A percentile compares a stretch with the other conserved stretches of the same genome.
phyloP scores from a whole-genome alignment of 371 early-diverging fungal species.

The Nematocida sp. region DNA sequence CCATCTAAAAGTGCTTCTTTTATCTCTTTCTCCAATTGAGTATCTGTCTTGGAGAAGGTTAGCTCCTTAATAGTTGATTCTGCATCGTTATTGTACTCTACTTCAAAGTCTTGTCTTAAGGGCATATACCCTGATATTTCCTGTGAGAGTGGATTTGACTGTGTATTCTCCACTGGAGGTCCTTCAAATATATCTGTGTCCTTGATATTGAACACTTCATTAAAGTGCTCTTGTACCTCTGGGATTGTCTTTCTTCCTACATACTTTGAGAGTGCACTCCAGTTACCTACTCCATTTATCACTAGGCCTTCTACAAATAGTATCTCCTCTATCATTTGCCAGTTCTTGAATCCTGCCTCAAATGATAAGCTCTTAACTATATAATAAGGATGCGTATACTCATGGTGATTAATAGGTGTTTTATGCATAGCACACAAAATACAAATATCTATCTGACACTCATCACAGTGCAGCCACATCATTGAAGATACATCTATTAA shows the following conservation, averaged over 20 bases:
- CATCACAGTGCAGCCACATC: conserved; percentile 74
- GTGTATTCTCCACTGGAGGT: conserved; percentile 55
- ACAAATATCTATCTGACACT: conserved; percentile 86
- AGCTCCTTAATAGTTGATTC: conserved; percentile 84
- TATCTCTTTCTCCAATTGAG: conserved; percentile 69
- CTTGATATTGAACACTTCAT: conserved; percentile 72
- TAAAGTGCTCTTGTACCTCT: conserved; percentile 82
- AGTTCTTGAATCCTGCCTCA: conserved; percentile 65
- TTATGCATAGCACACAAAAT: conserved; percentile 80
- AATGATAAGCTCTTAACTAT: conserved; percentile 67
- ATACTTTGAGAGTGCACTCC: conserved; percentile 82
- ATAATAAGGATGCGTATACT: conserved; percentile 75
- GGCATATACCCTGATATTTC: conserved; percentile 88
- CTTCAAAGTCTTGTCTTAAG: conserved; percentile 86
- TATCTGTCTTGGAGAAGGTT: conserved; percentile 72
- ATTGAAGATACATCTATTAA: conserved; percentile 27
- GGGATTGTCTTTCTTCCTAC: conserved; percentile 77
- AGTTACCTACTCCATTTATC: conserved; percentile 87
- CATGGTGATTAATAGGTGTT: conserved; percentile 73
- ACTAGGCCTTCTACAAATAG: conserved; percentile 80
- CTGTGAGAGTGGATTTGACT: conserved; percentile 78
- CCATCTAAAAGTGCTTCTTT: conserved; percentile 80
- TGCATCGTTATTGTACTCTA: conserved; percentile 86
- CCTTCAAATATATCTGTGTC: conserved; percentile 63
- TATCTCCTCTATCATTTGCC: conserved; percentile 93